These are phyloP conservation scores for Ophiostoma montium DNA, from an alignment of 2,329 filamentous ascomycete genomes.

Conservation along the genomic window DNA sequence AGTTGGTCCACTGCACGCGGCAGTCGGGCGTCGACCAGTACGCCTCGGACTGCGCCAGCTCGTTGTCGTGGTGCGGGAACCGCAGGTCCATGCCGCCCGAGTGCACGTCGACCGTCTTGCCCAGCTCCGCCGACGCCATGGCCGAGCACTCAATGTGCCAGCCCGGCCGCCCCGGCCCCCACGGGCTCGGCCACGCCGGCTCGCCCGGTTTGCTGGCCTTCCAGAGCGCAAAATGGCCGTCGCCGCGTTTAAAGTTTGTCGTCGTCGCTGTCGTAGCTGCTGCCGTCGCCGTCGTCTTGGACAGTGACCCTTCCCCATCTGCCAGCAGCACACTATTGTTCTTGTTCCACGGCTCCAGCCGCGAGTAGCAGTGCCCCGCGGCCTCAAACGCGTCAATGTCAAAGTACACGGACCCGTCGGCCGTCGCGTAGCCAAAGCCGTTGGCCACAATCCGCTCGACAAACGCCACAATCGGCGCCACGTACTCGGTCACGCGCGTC, in stretches of 20 bases:
- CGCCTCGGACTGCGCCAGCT: conserved; percentile 58
- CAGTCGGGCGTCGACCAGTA: conserved; percentile 38
- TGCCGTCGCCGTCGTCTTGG: conserved; percentile 39
- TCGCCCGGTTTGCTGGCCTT: conserved; percentile 46
- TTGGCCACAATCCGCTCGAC: conserved; percentile 53
- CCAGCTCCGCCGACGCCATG: conserved; percentile 55
- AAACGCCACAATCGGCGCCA: conserved; percentile 44
- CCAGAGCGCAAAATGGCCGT: conserved; percentile 52
- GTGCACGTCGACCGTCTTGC: conserved; percentile 54
- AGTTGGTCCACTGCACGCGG: conserved; percentile 46
- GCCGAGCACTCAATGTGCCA: conserved; percentile 67
- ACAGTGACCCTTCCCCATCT: conserved; percentile 54
- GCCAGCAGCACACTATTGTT: conserved; percentile 48
- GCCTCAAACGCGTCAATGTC: conserved; percentile 55
- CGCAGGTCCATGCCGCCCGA: conserved; percentile 54
- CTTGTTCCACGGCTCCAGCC: conserved; percentile 56
- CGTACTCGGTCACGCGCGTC: conserved; percentile 55
- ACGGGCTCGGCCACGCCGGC: conserved; percentile 44
- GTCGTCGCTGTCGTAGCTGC: no score
- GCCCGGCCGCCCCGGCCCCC: conserved; percentile 54
- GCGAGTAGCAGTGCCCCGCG: conserved; percentile 49
- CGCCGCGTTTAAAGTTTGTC: conserved; percentile 48
- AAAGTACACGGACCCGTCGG: conserved; percentile 56
- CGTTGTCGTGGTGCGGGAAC: conserved; percentile 38
- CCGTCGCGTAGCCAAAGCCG: conserved; percentile 48